These are phyloP conservation scores for Alternaria sp. DNA, from an alignment of 2,329 filamentous ascomycete species.

Conservation along the genomic window DNA sequence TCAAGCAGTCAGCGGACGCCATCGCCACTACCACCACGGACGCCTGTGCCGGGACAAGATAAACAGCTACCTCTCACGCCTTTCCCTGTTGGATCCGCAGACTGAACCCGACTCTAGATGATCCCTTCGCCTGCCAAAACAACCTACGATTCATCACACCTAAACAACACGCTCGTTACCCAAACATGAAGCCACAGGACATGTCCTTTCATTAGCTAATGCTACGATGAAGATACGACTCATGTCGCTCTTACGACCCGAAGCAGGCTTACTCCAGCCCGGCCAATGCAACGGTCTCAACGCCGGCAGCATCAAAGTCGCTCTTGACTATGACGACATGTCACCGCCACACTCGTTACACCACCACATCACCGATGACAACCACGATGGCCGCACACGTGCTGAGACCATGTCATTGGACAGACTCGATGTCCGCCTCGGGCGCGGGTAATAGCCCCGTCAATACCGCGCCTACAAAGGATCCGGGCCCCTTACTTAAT, in stretches of 20 bases:
- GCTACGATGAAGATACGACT: neutral
- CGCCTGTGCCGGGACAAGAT: slow-evolving; percentile 15
- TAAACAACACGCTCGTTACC: neutral
- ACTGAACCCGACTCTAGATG: neutral
- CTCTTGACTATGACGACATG: neutral
- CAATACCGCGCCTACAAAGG: neutral
- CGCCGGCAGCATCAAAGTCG: neutral
- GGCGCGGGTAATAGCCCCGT: neutral
- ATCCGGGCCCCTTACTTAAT: neutral
- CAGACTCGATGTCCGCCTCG: neutral
- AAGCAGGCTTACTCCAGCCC: neutral
- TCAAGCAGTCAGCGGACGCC: slow-evolving; percentile 14
- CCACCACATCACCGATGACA: neutral
- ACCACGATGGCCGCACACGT: neutral
- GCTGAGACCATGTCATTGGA: neutral
- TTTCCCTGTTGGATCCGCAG: slow-evolving; percentile 26
- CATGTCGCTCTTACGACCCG: neutral
- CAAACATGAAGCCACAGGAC: neutral
- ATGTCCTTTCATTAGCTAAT: neutral
- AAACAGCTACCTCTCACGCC: slow-evolving; percentile 44
- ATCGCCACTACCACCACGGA: slow-evolving; percentile 5
- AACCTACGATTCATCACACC: neutral
- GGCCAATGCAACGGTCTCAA: neutral
- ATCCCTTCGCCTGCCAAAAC: too few species aligned
- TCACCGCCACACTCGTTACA: neutral